Conservation (phyloP, 2,329 filamentous ascomycete species). For the Truncatella angustata region DNA sequence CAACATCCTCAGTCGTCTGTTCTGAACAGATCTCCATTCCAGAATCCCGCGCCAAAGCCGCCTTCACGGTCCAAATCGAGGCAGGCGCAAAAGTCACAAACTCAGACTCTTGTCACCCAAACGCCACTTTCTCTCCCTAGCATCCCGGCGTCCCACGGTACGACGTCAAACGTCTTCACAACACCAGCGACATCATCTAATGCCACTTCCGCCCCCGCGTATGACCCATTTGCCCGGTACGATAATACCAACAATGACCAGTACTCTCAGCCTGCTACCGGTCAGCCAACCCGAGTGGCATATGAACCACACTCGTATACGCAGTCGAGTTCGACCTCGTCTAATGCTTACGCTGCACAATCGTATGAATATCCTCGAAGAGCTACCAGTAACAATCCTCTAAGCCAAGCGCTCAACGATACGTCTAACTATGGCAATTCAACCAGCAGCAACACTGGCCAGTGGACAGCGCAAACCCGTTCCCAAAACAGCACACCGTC, state of each 20-base stretch:
- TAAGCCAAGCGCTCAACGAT: constrained; percentile 23
- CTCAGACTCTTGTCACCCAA: constrained; percentile 22
- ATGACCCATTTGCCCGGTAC: constrained; percentile 29
- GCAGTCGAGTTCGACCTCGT: constrained; percentile 17
- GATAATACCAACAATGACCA: constrained; percentile 21
- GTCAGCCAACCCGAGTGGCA: constrained; percentile 21
- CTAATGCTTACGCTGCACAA: constrained; percentile 21
- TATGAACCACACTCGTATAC: constrained; percentile 26
- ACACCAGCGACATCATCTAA: constrained; percentile 22
- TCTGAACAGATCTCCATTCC: constrained; percentile 25
- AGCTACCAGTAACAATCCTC: constrained; percentile 19
- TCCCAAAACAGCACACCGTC: background rate
- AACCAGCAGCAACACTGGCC: constrained; percentile 15
- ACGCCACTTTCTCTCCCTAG: constrained; percentile 23
- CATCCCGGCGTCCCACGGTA: constrained; percentile 19
- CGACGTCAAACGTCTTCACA: constrained; percentile 23
- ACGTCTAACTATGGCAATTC: constrained; percentile 17
- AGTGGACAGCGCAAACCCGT: constrained; percentile 19
- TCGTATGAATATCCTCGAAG: constrained; percentile 27
- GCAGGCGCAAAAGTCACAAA: constrained; percentile 26
- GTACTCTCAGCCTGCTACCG: constrained; percentile 2
- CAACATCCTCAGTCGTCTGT: constrained; percentile 26
- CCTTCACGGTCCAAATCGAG: constrained; percentile 20
- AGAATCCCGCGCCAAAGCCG: constrained; percentile 13
- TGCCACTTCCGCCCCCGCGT: constrained; percentile 22